Evolutionary conservation across 2,329 filamentous ascomycete species (phyloP).

Genomic region (Kalmusia sp.): DNA sequence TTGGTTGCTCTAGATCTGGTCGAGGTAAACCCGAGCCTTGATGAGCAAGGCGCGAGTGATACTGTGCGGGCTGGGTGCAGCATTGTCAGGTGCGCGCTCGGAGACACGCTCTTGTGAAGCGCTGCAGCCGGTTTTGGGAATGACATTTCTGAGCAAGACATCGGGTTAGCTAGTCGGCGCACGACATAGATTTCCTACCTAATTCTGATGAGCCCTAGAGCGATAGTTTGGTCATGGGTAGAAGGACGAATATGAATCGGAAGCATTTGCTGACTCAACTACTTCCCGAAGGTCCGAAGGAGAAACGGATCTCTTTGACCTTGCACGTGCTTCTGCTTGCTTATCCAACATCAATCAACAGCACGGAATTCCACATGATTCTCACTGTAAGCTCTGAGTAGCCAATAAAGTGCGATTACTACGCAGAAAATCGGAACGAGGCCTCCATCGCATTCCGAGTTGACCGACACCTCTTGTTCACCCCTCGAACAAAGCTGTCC

Average conservation of each 20-base stretch:
- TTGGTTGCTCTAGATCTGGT: slow-evolving; percentile 65
- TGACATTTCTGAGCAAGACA: background rate
- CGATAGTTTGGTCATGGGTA: background rate
- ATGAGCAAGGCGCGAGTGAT: slow-evolving; percentile 72
- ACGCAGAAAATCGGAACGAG: background rate
- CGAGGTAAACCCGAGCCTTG: slow-evolving; percentile 59
- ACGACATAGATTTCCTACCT: background rate
- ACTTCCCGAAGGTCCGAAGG: background rate
- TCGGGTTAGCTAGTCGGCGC: background rate
- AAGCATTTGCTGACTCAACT: background rate
- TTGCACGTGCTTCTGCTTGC: background rate
- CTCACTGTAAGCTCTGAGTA: too few species aligned
- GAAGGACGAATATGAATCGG: slow-evolving; percentile 13
- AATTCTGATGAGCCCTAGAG: background rate
- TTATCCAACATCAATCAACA: too few species aligned
- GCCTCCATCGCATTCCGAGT: background rate
- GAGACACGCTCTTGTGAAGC: slow-evolving; percentile 83
- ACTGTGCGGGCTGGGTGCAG: slow-evolving; percentile 91
- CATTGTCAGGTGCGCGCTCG: slow-evolving; percentile 87
- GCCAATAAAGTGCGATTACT: too few species aligned
- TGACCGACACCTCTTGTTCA: background rate
- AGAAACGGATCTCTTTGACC: background rate
- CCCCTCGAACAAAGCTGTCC: background rate
- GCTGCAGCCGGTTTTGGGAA: background rate
- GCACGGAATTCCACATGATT: background rate